phyloP scores from a whole-genome alignment of 441 rosid genomes.

The Mallotus japonicus region DNA sequence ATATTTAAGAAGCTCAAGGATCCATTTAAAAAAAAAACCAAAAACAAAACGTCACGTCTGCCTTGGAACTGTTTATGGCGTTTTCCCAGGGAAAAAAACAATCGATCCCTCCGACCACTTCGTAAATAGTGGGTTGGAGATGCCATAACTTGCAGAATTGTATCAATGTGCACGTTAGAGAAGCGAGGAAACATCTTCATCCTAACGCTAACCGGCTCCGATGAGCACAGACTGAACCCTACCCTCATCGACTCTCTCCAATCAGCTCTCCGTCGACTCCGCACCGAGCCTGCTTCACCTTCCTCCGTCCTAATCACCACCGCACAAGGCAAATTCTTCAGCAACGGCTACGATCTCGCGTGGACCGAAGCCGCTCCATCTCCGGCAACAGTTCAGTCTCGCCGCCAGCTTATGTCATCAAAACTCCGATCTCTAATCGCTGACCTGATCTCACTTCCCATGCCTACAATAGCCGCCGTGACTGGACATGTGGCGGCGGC shows the following conservation, averaged over 20 bases:
- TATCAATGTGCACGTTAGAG: slow-evolving; percentile 51
- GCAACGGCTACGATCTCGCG: slow-evolving; percentile 63
- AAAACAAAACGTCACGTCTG: no score
- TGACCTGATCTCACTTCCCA: slow-evolving; percentile 62
- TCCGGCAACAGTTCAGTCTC: slow-evolving; percentile 17
- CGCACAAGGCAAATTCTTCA: slow-evolving; percentile 68
- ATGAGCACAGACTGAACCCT: slow-evolving; percentile 61
- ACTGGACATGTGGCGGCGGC: slow-evolving; percentile 70
- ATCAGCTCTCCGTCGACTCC: slow-evolving; percentile 39
- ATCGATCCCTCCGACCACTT: no score
- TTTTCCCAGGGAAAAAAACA: no score
- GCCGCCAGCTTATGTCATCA: slow-evolving; percentile 29
- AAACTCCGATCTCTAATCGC: slow-evolving; percentile 39
- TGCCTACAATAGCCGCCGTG: slow-evolving; percentile 74
- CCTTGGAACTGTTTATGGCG: no score
- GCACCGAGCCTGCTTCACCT: slow-evolving; percentile 33
- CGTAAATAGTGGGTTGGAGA: no score
- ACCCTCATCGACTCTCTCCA: slow-evolving; percentile 41
- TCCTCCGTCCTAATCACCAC: slow-evolving; percentile 55
- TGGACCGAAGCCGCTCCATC: slow-evolving; percentile 35
- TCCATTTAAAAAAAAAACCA: no score
- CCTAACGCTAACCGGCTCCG: slow-evolving; percentile 51
- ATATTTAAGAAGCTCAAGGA: no score
- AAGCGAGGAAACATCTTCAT: slow-evolving; percentile 48
- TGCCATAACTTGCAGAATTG: neutral